phyloP scores from a whole-genome alignment of 257 asterid species.

The Solanum corneliomulleri region DNA sequence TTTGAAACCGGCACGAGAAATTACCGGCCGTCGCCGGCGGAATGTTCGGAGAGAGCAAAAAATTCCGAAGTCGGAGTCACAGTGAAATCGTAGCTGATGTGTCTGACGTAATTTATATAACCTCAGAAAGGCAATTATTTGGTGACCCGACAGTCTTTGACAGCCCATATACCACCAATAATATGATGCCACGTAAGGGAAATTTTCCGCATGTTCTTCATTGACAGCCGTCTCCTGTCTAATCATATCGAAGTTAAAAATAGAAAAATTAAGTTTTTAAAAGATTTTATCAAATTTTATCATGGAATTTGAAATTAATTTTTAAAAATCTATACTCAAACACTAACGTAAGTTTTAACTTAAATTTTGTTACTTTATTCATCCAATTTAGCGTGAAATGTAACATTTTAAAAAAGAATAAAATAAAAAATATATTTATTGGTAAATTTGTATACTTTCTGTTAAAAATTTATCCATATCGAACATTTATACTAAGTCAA shows the following conservation, averaged over 20 bases:
- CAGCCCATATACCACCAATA: not conserved
- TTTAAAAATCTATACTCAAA: no score
- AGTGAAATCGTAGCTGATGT: not conserved
- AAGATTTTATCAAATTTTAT: not conserved
- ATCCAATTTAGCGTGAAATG: not conserved
- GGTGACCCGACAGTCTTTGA: conserved; percentile 8
- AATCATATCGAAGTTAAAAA: not conserved
- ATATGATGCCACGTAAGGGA: not conserved
- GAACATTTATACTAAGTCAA: no score
- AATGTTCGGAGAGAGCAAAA: not conserved
- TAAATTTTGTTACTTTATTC: not conserved
- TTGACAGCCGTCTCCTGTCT: not conserved
- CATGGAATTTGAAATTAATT: no score
- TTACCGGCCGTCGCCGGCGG: conserved; percentile 28
- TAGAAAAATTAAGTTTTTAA: no score
- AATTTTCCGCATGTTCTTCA: not conserved
- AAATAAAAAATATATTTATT: not conserved
- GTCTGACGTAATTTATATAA: conserved; percentile 17
- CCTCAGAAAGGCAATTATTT: conserved; percentile 5
- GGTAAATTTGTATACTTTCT: not conserved
- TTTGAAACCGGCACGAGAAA: conserved; percentile 13
- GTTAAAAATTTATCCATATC: no score
- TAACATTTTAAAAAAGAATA: no score
- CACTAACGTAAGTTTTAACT: not conserved
- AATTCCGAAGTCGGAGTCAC: conserved; percentile 8